Conservation (phyloP, 2,329 filamentous ascomycete genomes). For the Hymenoscyphus occultus region DNA sequence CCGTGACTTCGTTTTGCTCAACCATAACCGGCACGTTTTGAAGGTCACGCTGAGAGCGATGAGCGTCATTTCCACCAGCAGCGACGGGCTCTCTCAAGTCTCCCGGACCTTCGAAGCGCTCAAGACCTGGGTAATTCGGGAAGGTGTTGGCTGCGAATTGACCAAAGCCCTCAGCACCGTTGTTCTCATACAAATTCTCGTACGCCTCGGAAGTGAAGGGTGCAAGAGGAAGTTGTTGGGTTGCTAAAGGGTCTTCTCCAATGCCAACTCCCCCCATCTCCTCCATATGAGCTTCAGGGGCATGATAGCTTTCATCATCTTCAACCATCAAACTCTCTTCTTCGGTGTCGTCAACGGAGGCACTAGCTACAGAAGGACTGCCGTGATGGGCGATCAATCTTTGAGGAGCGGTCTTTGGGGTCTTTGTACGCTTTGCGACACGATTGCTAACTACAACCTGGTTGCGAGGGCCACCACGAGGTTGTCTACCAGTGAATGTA, state of each 20-base stretch:
- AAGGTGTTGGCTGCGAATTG: background rate
- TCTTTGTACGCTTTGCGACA: background rate
- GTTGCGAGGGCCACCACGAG: background rate
- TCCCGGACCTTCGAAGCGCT: background rate
- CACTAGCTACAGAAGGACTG: background rate
- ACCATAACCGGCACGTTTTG: slow-evolving; percentile 24
- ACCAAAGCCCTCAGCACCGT: background rate
- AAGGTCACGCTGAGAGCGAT: slow-evolving; percentile 12
- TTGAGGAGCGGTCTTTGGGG: background rate
- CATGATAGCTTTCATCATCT: background rate
- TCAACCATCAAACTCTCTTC: background rate
- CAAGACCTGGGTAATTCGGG: background rate
- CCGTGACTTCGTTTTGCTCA: slow-evolving; percentile 19
- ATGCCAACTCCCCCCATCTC: background rate
- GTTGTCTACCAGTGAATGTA: background rate
- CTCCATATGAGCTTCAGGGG: background rate
- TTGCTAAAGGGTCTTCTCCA: background rate
- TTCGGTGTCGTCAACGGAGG: background rate
- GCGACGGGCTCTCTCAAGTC: background rate
- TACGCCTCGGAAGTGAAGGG: background rate
- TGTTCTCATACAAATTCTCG: background rate
- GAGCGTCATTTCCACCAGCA: background rate
- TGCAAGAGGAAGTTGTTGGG: background rate
- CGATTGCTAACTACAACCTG: background rate
- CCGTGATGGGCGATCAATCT: background rate